Conservation (phyloP, 2,329 filamentous ascomycete genomes). For the Aspergillus fischeri region DNA sequence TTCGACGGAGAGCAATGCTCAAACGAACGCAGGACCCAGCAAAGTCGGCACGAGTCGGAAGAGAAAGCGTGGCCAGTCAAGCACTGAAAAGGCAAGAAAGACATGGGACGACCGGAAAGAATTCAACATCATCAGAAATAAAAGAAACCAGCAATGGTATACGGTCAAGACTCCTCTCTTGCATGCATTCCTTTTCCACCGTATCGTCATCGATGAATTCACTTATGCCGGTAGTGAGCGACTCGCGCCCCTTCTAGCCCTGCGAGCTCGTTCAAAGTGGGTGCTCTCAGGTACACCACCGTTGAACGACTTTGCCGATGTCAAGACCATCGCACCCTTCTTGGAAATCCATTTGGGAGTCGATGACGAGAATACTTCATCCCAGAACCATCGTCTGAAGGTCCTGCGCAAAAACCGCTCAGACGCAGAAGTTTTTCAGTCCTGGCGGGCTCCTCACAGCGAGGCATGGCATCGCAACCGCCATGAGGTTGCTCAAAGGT, state of each 20-base stretch:
- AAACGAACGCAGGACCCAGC: background rate
- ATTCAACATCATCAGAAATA: constrained; percentile 18
- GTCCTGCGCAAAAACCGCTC: constrained; percentile 19
- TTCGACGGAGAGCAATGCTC: background rate
- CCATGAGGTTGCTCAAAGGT: constrained; percentile 50
- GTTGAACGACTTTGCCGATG: constrained; percentile 54
- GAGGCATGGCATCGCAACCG: constrained; percentile 50
- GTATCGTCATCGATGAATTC: constrained; percentile 63
- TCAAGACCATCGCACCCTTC: constrained; percentile 56
- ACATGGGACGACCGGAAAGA: constrained; percentile 17
- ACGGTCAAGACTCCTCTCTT: constrained; percentile 40
- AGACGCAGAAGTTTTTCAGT: constrained; percentile 54
- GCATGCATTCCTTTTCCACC: constrained; percentile 58
- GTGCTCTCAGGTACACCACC: constrained; percentile 61
- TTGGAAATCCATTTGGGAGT: constrained; percentile 53
- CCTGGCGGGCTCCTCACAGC: constrained; percentile 48
- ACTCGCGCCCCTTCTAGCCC: constrained; percentile 40
- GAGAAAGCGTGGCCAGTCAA: constrained; percentile 7
- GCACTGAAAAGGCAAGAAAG: constrained; percentile 9
- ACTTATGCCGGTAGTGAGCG: constrained; percentile 50
- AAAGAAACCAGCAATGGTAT: constrained; percentile 16
- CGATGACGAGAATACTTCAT: constrained; percentile 46
- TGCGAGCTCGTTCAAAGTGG: constrained; percentile 55
- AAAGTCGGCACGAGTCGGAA: background rate
- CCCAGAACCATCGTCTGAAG: constrained; percentile 46